Evolutionary conservation across 1,284 basidiomycete genomes (phyloP).

Genomic region (Tilletia horrida): DNA sequence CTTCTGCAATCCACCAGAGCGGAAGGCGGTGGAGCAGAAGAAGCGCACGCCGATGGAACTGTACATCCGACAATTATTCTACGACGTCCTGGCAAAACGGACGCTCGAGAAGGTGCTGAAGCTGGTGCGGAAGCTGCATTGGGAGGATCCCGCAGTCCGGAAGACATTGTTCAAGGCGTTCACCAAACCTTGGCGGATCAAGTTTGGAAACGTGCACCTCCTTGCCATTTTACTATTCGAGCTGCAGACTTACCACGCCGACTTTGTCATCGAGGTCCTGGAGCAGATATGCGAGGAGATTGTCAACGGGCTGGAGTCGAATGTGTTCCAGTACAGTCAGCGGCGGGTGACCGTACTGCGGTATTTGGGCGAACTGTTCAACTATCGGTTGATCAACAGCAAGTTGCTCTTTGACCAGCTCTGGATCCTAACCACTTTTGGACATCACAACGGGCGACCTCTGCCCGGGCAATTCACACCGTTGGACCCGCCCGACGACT

Average conservation of each 20-base stretch:
- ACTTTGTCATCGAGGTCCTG: slow-evolving; percentile 80
- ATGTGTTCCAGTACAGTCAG: slow-evolving; percentile 92
- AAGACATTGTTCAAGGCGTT: slow-evolving; percentile 69
- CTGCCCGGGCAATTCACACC: slow-evolving; percentile 72
- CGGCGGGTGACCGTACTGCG: slow-evolving; percentile 83
- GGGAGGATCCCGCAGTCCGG: slow-evolving; percentile 70
- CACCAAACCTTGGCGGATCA: slow-evolving; percentile 94
- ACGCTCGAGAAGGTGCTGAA: slow-evolving; percentile 90
- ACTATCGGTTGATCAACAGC: slow-evolving; percentile 87
- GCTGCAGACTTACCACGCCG: slow-evolving; percentile 83
- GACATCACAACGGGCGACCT: slow-evolving; percentile 86
- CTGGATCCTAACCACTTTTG: slow-evolving; percentile 93
- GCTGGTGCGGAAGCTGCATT: slow-evolving; percentile 86
- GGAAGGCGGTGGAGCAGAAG: slow-evolving; percentile 78
- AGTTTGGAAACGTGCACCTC: slow-evolving; percentile 82
- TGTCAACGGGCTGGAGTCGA: slow-evolving; percentile 78
- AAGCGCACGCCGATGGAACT: slow-evolving; percentile 81
- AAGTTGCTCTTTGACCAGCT: slow-evolving; percentile 86
- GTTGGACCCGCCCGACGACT: slow-evolving; percentile 90
- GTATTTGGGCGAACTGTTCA: slow-evolving; percentile 94
- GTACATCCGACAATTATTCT: slow-evolving; percentile 88
- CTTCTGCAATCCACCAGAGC: slow-evolving; percentile 96
- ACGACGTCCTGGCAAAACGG: slow-evolving; percentile 82
- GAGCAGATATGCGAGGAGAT: slow-evolving; percentile 94
- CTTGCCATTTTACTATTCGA: slow-evolving; percentile 91